A percentile compares a stretch with the other conserved stretches of the same genome.
Evolutionary conservation across 2,329 filamentous ascomycete genomes (phyloP).

Genomic region (Talaromyces sp.): DNA sequence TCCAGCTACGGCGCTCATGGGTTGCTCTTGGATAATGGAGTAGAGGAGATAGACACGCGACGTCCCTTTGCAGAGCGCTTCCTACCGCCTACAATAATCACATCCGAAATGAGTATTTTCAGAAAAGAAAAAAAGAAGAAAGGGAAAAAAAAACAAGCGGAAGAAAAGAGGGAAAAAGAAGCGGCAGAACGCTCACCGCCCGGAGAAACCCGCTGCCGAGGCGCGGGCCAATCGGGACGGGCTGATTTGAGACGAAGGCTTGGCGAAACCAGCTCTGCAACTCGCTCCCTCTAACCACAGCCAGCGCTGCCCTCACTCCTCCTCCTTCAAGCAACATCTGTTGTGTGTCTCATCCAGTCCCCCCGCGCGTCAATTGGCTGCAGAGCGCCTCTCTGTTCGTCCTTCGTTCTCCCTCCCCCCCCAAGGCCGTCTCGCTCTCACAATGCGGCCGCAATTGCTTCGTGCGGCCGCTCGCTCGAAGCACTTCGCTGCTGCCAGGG

Average conservation of each 20-base stretch:
- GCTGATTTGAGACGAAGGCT: constrained; percentile 34
- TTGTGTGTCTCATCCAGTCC: not conserved
- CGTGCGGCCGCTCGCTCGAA: constrained; percentile 57
- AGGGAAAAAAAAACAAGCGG: constrained; percentile 20
- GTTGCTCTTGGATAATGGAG: constrained; percentile 58
- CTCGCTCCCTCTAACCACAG: constrained; percentile 7
- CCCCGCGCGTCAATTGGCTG: constrained; percentile 14
- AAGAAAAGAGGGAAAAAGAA: constrained; percentile 19
- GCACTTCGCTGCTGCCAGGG: constrained; percentile 49
- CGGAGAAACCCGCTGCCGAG: constrained; percentile 28
- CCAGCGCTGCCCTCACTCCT: constrained; percentile 20
- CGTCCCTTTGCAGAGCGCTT: constrained; percentile 19
- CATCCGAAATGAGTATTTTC: constrained; percentile 56
- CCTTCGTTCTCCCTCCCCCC: constrained; percentile 7
- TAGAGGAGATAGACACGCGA: constrained; percentile 55
- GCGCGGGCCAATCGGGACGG: constrained; percentile 33
- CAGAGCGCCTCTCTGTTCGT: constrained; percentile 14
- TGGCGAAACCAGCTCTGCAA: constrained; percentile 17
- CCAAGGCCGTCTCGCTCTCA: constrained; percentile 25
- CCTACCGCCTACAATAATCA: constrained; percentile 63
- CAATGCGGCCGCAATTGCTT: constrained; percentile 62
- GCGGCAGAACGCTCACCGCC: constrained; percentile 15
- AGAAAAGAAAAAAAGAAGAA: constrained; percentile 32
- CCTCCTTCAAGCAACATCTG: constrained; percentile 14
- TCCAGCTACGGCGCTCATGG: constrained; percentile 59